Evolutionary conservation across 768 basidiomycete genomes (phyloP), one percentile per base, ranked within the genome.

Genomic region (Tricholoma flavovirens): DNA sequence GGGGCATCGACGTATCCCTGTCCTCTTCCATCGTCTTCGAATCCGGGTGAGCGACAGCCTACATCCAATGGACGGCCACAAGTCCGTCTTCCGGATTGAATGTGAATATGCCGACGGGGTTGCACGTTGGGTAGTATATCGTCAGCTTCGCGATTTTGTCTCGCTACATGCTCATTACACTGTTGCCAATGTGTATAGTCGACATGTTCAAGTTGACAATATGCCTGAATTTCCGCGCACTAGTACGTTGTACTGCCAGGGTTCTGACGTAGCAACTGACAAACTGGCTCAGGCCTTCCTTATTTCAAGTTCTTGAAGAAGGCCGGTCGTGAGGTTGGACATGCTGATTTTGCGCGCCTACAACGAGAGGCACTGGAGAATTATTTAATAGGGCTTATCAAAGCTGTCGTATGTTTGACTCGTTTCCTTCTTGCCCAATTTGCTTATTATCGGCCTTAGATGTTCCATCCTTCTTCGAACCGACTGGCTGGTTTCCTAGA

Each of bases 101-200:
- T 98, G 94, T 67, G 91, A 97, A 70, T 98, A 99, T 68, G 96
- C 93, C 0, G 94, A 96, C 60, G 93, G 93, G 19, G 86, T 87
- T 11, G 84, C 81, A 66, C 77, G 93, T 69, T 99, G 97, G 96
- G 95, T 97, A 26, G 80, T 93, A n/a, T 93, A 93, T 70, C 86
- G 96, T 52, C 87, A 95, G 71, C 78, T 97, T 53, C 85, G 91
- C 59, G 96, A 98, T 68, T 97, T 99, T 65, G 54, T 96, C 46
- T 88, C 88, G 22, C 71, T 99, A 21, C 95, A 98, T 68, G 80
- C 87, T 0, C 94, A 98, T 67, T 97, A 96, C 67, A 76, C 87
- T 1, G 74, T 97, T 17, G 87, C 92, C 8, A 95, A 93, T 61
- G 84, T 85, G 4, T 87, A 90, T 56, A 83, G 85, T 53, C 82